Evolutionary conservation across 2,329 filamentous ascomycete species (phyloP), one percentile per base, ranked within the genome.

Genomic region (Sclerotinia trifoliorum): DNA sequence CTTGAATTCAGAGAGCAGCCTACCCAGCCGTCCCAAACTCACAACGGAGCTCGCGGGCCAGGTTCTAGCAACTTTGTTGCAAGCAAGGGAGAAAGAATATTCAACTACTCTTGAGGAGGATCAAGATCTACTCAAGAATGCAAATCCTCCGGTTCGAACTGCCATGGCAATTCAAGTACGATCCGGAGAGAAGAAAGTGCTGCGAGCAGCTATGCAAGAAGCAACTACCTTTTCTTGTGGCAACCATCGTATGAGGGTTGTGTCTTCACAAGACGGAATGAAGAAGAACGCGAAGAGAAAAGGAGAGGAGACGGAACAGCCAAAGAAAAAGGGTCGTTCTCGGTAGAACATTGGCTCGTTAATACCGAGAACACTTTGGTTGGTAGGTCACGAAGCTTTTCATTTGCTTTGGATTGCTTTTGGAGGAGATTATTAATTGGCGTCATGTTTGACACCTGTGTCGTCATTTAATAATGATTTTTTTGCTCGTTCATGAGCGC

Each of bases 181-280:
- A 69, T 77, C 85, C 5, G 88, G 88, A n/a, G 88, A 91, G 77
- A 89, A 89, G 74, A 79, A 82, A 71, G 81, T 90, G 5, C 72
- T 90, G n/a, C 78, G 79, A 66, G 78, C 81, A 71, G 78, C 85
- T 1, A 79, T 81, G 65, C 69, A 73, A 54, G 78, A 80, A 71
- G 78, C 82, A 46, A 65, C 46, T 26, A 67, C 70, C 13, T 78
- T 76, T 52, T 49, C 66, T 6, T 73, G 68, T 63, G 72, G 65
- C 71, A 76, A 78, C 62, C 76, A 73, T 68, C 74, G 73, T 71
- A 80, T 79, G 77, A 77, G 76, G 68, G 71, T 57, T 26, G 44
- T 62, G 61, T 26, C 39, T 55, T 39, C 48, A 5, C 54, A 54
- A 11, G 44, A 49, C 32, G 39, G 39, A 58, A 55, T 26, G 21